Conservation (phyloP, 352 stramenopile genomes). For the Pythium diclinum region DNA sequence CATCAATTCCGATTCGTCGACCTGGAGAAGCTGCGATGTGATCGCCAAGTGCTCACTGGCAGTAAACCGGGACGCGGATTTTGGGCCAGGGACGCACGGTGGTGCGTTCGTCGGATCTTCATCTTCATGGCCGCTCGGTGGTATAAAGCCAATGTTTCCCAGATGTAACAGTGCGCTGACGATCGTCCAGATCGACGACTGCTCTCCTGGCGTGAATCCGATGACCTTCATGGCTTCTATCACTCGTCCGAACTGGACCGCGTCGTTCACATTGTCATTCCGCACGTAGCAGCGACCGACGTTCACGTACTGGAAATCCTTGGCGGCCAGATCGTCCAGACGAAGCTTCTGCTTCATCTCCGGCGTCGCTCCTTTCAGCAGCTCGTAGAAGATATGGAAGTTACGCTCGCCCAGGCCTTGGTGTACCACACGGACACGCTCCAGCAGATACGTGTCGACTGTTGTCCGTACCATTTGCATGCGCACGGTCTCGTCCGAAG, state of each 20-base stretch:
- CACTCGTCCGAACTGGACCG: conserved; percentile 57
- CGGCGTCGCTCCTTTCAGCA: conserved; percentile 53
- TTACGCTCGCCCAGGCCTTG: conserved; percentile 72
- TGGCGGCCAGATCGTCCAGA: conserved; percentile 33
- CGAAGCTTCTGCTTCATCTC: conserved; percentile 41
- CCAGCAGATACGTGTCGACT: conserved; percentile 89
- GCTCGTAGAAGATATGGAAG: conserved; percentile 83
- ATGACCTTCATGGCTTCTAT: conserved; percentile 69
- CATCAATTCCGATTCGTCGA: conserved; percentile 49
- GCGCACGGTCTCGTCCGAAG: conserved; percentile 27
- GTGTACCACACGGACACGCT: conserved; percentile 89
- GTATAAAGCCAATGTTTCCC: conserved; percentile 73
- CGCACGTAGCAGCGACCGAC: conserved; percentile 61
- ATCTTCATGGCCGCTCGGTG: conserved; percentile 52
- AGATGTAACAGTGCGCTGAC: conserved; percentile 77
- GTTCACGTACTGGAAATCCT: conserved; percentile 69
- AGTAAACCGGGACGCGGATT: conserved; percentile 35
- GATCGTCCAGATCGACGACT: conserved; percentile 62
- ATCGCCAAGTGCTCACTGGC: conserved; percentile 41
- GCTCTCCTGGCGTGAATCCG: conserved; percentile 61
- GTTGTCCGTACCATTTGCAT: conserved; percentile 65
- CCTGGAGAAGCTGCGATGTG: conserved; percentile 39
- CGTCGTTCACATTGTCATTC: conserved; percentile 66
- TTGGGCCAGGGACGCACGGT: conserved; percentile 35
- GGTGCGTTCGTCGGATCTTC: conserved; percentile 43